phyloP scores from a whole-genome alignment of 768 basidiomycete genomes.

The Lactarius tabidus region DNA sequence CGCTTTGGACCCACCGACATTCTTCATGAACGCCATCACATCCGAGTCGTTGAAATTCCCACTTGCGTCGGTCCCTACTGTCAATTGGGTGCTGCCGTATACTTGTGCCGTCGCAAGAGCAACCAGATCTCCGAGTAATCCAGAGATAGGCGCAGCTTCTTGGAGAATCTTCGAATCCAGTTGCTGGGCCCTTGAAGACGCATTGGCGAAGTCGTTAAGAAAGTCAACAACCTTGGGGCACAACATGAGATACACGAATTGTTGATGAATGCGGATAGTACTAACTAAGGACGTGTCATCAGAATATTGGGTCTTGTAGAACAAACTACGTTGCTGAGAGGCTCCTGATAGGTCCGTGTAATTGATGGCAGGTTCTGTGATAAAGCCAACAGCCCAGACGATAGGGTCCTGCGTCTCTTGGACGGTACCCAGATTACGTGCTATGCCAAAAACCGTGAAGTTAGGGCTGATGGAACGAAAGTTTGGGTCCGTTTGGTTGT shows the following conservation, averaged over 20 bases:
- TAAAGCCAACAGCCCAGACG: background rate
- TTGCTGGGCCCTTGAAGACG: background rate
- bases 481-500: background rate
- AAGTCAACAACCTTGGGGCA: background rate
- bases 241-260: background rate
- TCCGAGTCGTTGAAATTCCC: slow-evolving; percentile 50
- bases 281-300: background rate
- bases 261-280: background rate
- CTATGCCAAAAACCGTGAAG: background rate
- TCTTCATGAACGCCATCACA: slow-evolving; percentile 50
- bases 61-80: slow-evolving; percentile 29
- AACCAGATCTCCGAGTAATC: background rate
- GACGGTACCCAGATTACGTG: background rate
- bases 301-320: background rate
- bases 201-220: background rate
- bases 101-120: background rate
- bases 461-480: background rate
- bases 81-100: background rate
- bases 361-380: background rate
- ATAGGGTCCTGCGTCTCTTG: background rate
- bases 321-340: background rate
- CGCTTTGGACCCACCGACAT: slow-evolving; percentile 25
- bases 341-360: background rate
- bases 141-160: background rate
- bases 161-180: background rate